Conservation (phyloP, 1,284 basidiomycete species). For the Puccinia horiana region DNA sequence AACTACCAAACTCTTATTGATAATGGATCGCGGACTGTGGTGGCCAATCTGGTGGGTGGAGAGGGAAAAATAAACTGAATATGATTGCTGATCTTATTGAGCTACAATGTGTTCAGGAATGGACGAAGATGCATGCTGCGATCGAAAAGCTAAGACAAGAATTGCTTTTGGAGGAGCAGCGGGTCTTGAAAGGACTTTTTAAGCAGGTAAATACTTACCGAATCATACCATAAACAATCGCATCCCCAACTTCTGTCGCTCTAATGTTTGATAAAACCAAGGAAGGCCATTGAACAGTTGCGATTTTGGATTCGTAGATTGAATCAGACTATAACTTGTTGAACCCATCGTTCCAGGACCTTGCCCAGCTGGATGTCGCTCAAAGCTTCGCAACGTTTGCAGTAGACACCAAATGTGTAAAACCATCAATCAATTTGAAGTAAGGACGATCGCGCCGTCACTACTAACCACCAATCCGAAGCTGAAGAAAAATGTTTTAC, state of each 20-base stretch:
- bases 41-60: slow-evolving; percentile 6
- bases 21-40: slow-evolving; percentile 35
- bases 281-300: background rate
- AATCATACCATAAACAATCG: background rate
- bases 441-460: background rate
- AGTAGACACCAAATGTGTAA: slow-evolving; percentile 31
- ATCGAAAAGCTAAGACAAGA: slow-evolving; percentile 63
- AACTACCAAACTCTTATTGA: slow-evolving; percentile 4
- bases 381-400: slow-evolving; percentile 42
- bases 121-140: slow-evolving; percentile 65
- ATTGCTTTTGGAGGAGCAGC: slow-evolving; percentile 65
- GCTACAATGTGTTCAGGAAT: slow-evolving; percentile 57
- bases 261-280: background rate
- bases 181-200: slow-evolving; percentile 61
- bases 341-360: slow-evolving; percentile 24
- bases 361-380: slow-evolving; percentile 35
- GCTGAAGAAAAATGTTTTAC: background rate
- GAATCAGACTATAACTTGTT: slow-evolving; percentile 2
- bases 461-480: background rate
- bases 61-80: background rate
- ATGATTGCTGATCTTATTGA: slow-evolving; percentile 12
- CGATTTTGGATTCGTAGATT: slow-evolving; percentile 20
- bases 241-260: background rate
- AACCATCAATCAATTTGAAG: slow-evolving; percentile 30
- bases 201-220: slow-evolving; percentile 29